Percentiles rank a stretch among this genome's conserved stretches.
These are phyloP conservation scores for Bauhinia variegata DNA, from an alignment of 306 rosid genomes.

Conservation along the genomic window DNA sequence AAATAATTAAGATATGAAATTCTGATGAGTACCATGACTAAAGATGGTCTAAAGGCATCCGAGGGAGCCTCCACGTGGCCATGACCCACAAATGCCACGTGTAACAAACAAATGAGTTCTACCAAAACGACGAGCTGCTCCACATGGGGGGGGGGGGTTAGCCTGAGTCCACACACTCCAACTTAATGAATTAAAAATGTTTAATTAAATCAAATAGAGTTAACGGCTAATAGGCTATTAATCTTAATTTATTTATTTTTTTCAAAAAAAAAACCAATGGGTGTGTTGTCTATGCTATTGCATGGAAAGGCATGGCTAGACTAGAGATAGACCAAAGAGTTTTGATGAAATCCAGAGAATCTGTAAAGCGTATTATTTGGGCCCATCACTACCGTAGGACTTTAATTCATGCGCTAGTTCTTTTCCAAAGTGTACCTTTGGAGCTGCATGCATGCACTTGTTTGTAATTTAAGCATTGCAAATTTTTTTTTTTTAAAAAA, in stretches of 20 bases:
- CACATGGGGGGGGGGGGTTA: constrained; percentile 46
- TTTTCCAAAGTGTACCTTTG: background rate
- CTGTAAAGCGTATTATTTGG: background rate
- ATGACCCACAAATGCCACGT: too few relatives aligned
- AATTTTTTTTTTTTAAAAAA: too few relatives aligned
- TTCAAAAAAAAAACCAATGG: too few relatives aligned
- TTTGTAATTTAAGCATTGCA: too few relatives aligned
- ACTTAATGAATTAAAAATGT: background rate
- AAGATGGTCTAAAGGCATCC: constrained; percentile 45
- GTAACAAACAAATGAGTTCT: background rate
- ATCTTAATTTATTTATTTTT: background rate
- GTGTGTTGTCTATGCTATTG: too few relatives aligned
- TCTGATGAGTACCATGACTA: too few relatives aligned
- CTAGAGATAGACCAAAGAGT: background rate
- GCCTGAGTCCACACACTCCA: background rate
- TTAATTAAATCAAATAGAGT: too few relatives aligned
- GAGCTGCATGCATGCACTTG: too few relatives aligned
- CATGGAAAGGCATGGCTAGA: background rate
- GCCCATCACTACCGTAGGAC: background rate
- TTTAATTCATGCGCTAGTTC: background rate
- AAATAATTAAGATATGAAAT: too few relatives aligned
- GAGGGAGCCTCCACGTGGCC: constrained; percentile 53
- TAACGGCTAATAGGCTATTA: constrained; percentile 34
- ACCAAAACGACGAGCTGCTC: constrained; percentile 23
- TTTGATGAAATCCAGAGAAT: constrained; percentile 12